Base-by-base conservation (phyloP, 2,329 filamentous ascomycete species). In the Seiridium cupressi region DNA sequence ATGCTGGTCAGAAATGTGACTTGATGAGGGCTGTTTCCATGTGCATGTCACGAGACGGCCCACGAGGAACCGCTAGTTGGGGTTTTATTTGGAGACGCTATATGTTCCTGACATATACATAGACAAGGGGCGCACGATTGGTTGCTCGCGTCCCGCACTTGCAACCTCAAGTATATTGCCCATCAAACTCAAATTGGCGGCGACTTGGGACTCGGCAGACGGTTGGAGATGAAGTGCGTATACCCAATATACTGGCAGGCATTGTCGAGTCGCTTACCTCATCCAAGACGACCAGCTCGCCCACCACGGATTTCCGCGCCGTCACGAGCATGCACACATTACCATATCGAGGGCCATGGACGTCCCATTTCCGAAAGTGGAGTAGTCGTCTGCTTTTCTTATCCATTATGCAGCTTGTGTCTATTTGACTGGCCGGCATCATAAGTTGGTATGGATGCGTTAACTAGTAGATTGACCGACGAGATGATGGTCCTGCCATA, bases 141-240 rank as follows among this genome's bases (percentile, higher is more conserved):
- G 47, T 5, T 18, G 35, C 42, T 49, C 47, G n/a, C 26, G 35
- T 49, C 35, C 35, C 32, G 47, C 47, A 49, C 34, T 18, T 53
- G 34, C 49, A 57, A 48, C 31, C 34, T 48, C 54, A 57, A 31
- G 26, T 57, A 57, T 36, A 57, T 57, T 57, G 42, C 54, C 54
- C 36, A 9, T 35, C 32, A 7, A 44, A 44, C 31, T 35, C 42
- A 48, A 57, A 46, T 35, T 13, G 31, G 42, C 13, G 40, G 44
- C 34, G 32, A 57, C 54, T 42, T 47, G 54, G 54, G 42, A 6
- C n/a, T 55, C 44, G 54, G 42, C 35, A 48, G 32, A 38, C 40
- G 40, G 53, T 38, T 42, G n/a, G 34, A 55, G 38, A 55, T 35
- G 38, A 55, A 35, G 11, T 32, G 36, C 38, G 13, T 8, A 26